phyloP scores from a whole-genome alignment of 805 yeast species.

The Scheffersomyces lignosus region DNA sequence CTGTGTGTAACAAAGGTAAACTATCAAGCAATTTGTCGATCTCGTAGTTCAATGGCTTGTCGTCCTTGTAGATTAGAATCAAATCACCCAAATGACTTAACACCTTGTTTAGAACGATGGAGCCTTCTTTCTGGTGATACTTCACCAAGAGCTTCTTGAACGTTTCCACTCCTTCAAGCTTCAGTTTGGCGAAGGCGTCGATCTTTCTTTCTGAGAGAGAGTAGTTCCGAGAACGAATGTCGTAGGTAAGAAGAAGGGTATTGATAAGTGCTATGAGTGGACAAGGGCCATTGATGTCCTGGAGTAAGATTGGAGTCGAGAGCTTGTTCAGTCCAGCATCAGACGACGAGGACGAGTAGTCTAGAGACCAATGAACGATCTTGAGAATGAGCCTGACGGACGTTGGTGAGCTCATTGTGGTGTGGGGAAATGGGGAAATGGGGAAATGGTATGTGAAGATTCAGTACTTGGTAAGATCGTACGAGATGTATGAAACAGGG shows the following conservation, averaged over 20 bases:
- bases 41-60: conserved; percentile 25
- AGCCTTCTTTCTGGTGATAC: conserved; percentile 10
- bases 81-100: conserved; percentile 52
- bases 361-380: conserved; percentile 30
- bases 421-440: too few species aligned
- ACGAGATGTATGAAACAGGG: too few species aligned
- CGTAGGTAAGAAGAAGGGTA: conserved; percentile 56
- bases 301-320: conserved; percentile 61
- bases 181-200: conserved; percentile 4
- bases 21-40: conserved; percentile 46
- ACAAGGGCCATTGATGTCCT: conserved; percentile 85
- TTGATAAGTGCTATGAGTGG: conserved; percentile 79
- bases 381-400: conserved; percentile 17
- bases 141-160: conserved; percentile 16
- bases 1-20: conserved; percentile 67
- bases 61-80: conserved; percentile 26
- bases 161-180: conserved; percentile 13
- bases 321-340: conserved; percentile 36
- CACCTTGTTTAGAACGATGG: conserved; percentile 35
- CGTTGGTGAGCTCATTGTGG: conserved; percentile 1
- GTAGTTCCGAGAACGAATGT: conserved; percentile 20
- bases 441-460: too few species aligned
- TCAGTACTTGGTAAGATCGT: too few species aligned
- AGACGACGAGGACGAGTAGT: conserved; percentile 9
- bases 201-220: conserved; percentile 5